Conservation (phyloP, 2,329 filamentous ascomycete species). For the Ampelomyces quisqualis region DNA sequence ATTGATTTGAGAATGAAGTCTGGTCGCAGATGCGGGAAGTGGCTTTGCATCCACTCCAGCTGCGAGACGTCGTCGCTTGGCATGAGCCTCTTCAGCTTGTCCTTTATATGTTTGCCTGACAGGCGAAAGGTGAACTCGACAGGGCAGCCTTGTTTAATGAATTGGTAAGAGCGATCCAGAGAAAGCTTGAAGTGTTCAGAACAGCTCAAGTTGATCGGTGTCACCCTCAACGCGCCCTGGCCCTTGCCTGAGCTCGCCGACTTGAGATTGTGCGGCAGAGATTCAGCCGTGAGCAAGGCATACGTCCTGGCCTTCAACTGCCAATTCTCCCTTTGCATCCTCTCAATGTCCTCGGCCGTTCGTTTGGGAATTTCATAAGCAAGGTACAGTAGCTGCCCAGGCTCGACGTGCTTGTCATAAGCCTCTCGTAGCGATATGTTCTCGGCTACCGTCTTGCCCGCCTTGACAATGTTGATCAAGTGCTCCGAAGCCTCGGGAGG, state of each 20-base stretch:
- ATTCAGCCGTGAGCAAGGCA: too few relatives aligned
- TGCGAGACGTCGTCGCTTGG: background rate
- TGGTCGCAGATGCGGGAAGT: conserved; percentile 35
- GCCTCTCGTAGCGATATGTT: conserved; percentile 22
- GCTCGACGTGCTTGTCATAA: conserved; percentile 19
- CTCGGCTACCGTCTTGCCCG: conserved; percentile 9
- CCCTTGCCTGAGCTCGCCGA: conserved; percentile 5
- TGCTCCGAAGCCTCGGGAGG: conserved; percentile 13
- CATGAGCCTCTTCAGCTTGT: conserved; percentile 8
- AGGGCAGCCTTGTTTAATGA: conserved; percentile 19
- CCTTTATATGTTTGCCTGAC: background rate
- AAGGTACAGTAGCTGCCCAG: conserved; percentile 24
- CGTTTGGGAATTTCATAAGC: conserved; percentile 4
- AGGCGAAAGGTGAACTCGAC: conserved; percentile 28
- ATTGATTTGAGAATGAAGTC: conserved; percentile 36
- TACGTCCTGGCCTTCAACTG: background rate
- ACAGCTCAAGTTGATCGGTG: conserved; percentile 20
- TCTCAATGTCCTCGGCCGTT: conserved; percentile 2
- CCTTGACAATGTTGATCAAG: conserved; percentile 20
- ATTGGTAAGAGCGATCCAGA: conserved; percentile 29
- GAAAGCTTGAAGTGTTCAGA: conserved; percentile 5
- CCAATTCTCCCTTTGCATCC: conserved; percentile 1
- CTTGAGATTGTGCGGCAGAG: conserved; percentile 1
- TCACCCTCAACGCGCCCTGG: conserved; percentile 18
- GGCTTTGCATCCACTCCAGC: conserved; percentile 25